Percentiles rank a stretch among this genome's conserved stretches.
Evolutionary conservation across 495 filamentous ascomycete species (phyloP).

Genomic region (Rhizodiscina lignyota): DNA sequence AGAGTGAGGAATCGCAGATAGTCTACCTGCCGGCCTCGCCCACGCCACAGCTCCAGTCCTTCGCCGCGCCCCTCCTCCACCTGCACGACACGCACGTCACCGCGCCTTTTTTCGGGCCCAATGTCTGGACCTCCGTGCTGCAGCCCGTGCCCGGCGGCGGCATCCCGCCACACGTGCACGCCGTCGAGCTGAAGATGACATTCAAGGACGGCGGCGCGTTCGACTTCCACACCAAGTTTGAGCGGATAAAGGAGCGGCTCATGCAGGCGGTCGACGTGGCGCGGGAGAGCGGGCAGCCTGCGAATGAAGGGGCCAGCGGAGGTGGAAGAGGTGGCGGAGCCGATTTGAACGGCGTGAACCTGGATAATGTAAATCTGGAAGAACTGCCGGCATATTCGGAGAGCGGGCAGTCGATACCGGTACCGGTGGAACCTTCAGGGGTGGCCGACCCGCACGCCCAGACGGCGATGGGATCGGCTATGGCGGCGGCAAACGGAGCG

Average conservation of each 20-base stretch:
- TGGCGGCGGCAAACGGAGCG: constrained; percentile 4
- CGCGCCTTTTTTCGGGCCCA: constrained; percentile 91
- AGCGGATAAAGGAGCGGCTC: constrained; percentile 68
- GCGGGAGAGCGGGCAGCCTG: constrained; percentile 25
- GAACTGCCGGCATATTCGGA: constrained; percentile 67
- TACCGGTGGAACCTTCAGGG: constrained; percentile 1
- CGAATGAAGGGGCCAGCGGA: constrained; percentile 14
- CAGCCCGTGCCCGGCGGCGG: constrained; percentile 74
- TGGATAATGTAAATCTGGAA: constrained; percentile 51
- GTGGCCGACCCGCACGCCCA: constrained; percentile 3
- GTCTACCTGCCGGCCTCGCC: constrained; percentile 69
- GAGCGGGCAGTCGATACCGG: constrained; percentile 4
- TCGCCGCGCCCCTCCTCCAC: constrained; percentile 73
- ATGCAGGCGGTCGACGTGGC: constrained; percentile 62
- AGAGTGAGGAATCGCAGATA: constrained; percentile 41
- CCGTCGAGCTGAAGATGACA: constrained; percentile 63
- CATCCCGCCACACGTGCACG: constrained; percentile 55
- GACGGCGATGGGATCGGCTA: constrained; percentile 6
- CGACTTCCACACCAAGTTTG: constrained; percentile 74
- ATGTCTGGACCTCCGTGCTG: constrained; percentile 69
- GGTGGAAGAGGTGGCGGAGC: constrained; percentile 21
- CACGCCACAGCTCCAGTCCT: constrained; percentile 60
- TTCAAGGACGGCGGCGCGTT: constrained; percentile 93
- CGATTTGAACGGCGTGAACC: constrained; percentile 30
- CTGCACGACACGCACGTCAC: constrained; percentile 78